Evolutionary conservation across 2,329 filamentous ascomycete genomes (phyloP).

Genomic region (Akanthomyces dipterigenus): DNA sequence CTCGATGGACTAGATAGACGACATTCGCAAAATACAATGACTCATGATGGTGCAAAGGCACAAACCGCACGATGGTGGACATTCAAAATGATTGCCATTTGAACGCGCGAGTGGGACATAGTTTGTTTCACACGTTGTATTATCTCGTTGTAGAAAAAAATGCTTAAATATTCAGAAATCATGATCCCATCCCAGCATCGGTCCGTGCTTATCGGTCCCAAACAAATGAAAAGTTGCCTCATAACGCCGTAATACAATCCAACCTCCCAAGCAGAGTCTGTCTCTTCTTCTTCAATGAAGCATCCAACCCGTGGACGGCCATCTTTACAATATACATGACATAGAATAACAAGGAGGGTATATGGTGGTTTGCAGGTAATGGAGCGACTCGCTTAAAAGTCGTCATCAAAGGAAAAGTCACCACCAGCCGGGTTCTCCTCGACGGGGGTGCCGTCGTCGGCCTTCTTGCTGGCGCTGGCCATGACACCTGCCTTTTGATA

Average conservation of each 20-base stretch:
- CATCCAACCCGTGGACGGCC: conserved; percentile 12
- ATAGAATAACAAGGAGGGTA: conserved; percentile 13
- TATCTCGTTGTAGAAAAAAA: conserved; percentile 3
- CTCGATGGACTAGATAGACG: not conserved
- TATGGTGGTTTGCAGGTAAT: conserved; percentile 14
- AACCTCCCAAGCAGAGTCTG: conserved; percentile 1
- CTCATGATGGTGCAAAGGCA: not conserved
- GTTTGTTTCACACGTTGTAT: not conserved
- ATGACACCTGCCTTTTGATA: conserved; percentile 99
- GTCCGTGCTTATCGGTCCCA: not conserved
- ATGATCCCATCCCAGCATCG: conserved; percentile 6
- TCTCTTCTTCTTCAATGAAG: not conserved
- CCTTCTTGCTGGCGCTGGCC: conserved; percentile 78
- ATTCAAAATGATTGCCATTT: not conserved
- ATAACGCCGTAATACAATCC: conserved; percentile 8
- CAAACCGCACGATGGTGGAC: not conserved
- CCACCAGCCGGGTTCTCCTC: conserved; percentile 57
- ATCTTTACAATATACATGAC: conserved; percentile 11
- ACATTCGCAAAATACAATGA: too few relatives aligned
- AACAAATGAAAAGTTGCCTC: conserved; percentile 4
- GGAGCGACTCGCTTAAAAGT: conserved; percentile 62
- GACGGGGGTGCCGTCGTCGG: conserved; percentile 33
- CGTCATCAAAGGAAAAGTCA: conserved; percentile 91
- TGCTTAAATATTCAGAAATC: conserved; percentile 15
- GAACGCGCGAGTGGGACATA: too few relatives aligned